Percentiles rank a stretch among this genome's conserved stretches.
Conservation (phyloP, 208 protist species). For the Acanthamoeba rhysodes region DNA sequence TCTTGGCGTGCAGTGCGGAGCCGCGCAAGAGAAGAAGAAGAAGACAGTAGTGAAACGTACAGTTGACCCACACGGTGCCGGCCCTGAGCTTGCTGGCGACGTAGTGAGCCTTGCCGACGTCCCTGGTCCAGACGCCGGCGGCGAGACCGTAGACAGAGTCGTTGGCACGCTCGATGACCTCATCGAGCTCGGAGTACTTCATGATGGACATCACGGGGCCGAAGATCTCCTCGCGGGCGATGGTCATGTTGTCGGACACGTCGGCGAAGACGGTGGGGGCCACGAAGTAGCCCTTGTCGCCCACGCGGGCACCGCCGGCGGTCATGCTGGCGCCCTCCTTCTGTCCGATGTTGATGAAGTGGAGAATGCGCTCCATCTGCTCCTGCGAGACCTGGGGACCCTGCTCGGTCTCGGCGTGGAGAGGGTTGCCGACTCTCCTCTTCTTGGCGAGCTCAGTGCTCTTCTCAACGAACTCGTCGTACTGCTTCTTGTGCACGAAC, state of each 20-base stretch:
- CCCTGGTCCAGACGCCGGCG: constrained; percentile 91
- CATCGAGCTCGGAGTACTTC: constrained; percentile 92
- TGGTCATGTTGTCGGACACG: constrained; percentile 91
- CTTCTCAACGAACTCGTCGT: constrained; percentile 74
- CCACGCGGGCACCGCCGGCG: constrained; percentile 86
- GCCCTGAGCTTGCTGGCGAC: constrained; percentile 87
- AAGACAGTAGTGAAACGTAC: background rate
- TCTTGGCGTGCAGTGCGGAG: background rate
- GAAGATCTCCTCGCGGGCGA: constrained; percentile 94
- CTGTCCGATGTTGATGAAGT: constrained; percentile 92
- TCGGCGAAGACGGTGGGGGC: constrained; percentile 92
- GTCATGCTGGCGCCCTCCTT: constrained; percentile 91
- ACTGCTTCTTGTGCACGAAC: constrained; percentile 75
- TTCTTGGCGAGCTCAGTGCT: constrained; percentile 86
- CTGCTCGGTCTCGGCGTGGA: constrained; percentile 84
- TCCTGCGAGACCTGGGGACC: constrained; percentile 86
- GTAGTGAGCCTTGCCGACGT: constrained; percentile 90
- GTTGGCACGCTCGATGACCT: constrained; percentile 92
- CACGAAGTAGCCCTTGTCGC: constrained; percentile 92
- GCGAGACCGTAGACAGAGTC: constrained; percentile 92
- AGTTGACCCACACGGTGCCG: constrained; percentile 94
- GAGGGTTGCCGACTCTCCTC: constrained; percentile 87
- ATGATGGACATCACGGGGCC: constrained; percentile 93
- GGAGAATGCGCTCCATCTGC: constrained; percentile 91
- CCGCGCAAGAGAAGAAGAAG: background rate